Evolutionary conservation across 192 early-diverging fungal genomes (phyloP).

Genomic region (Backusella tarrabulga): DNA sequence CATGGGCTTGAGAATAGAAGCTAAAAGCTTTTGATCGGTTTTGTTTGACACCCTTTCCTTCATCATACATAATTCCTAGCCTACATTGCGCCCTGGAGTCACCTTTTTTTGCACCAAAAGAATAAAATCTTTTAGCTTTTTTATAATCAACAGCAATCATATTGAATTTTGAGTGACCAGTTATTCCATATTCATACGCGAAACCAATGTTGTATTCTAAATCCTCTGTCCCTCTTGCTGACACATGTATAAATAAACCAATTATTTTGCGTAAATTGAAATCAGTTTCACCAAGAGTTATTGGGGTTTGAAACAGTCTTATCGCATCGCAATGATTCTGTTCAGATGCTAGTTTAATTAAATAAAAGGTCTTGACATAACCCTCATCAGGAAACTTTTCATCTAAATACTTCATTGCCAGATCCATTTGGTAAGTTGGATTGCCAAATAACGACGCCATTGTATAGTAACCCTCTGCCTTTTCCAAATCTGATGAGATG

Average conservation of each 20-base stretch:
- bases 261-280: not conserved
- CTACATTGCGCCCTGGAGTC: constrained; percentile 22
- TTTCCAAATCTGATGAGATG: rapidly evolving
- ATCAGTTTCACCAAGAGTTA: not conserved
- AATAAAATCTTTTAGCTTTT: constrained; percentile 25
- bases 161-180: not conserved
- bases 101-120: constrained; percentile 20
- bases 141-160: not conserved
- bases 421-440: not conserved
- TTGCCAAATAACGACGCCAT: not conserved
- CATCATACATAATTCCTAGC: constrained; percentile 23
- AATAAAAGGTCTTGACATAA: constrained; percentile 14
- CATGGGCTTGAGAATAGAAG: constrained; percentile 17
- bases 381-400: not conserved
- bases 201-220: constrained; percentile 11
- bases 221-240: not conserved
- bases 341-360: constrained; percentile 10
- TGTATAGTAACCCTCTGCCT: not conserved
- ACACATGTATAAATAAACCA: not conserved
- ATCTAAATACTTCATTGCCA: not conserved
- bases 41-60: constrained; percentile 23
- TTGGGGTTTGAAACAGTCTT: too few relatives aligned
- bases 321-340: not conserved
- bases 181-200: not conserved
- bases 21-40: constrained; percentile 25